Percentiles rank a stretch among this genome's conserved stretches.
phyloP scores from a whole-genome alignment of 2,329 filamentous ascomycete genomes.

The Gaeumannomyces sp. region DNA sequence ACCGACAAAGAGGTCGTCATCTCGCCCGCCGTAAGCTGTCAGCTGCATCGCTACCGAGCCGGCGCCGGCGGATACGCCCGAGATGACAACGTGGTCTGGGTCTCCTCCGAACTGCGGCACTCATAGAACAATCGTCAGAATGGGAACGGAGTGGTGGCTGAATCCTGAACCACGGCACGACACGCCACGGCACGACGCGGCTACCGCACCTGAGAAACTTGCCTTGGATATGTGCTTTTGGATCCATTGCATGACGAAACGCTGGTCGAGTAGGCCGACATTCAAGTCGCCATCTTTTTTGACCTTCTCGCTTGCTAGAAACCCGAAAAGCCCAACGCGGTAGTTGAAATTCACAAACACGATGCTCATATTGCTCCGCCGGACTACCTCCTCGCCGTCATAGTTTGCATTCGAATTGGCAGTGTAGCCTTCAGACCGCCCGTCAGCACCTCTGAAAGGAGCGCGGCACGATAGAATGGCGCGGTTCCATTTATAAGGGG shows the following conservation, averaged over 20 bases:
- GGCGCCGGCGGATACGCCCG: slow-evolving; percentile 15
- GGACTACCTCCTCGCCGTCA: slow-evolving; percentile 41
- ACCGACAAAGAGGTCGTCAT: slow-evolving; percentile 39
- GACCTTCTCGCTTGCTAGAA: slow-evolving; percentile 51
- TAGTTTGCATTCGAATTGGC: slow-evolving; percentile 41
- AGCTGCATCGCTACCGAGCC: slow-evolving; percentile 12
- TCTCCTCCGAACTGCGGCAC: slow-evolving; percentile 18
- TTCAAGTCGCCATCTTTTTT: slow-evolving; percentile 51
- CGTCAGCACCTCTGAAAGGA: neutral
- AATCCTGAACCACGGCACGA: neutral
- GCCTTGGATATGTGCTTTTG: slow-evolving; percentile 43
- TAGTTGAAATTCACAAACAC: slow-evolving; percentile 56
- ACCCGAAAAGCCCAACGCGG: slow-evolving; percentile 56
- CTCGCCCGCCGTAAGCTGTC: slow-evolving; percentile 36
- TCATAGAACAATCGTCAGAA: neutral
- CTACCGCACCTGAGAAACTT: neutral
- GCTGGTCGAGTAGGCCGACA: slow-evolving; percentile 57
- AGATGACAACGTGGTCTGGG: slow-evolving; percentile 13
- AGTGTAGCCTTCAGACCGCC: slow-evolving; percentile 30
- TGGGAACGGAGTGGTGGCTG: neutral
- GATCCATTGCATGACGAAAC: slow-evolving; percentile 54
- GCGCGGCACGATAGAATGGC: neutral
- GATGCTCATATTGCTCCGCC: slow-evolving; percentile 31
- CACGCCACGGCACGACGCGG: too few species aligned
- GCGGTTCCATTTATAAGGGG: neutral